phyloP scores from a whole-genome alignment of 257 asterid genomes.

The Jacaranda copaia region DNA sequence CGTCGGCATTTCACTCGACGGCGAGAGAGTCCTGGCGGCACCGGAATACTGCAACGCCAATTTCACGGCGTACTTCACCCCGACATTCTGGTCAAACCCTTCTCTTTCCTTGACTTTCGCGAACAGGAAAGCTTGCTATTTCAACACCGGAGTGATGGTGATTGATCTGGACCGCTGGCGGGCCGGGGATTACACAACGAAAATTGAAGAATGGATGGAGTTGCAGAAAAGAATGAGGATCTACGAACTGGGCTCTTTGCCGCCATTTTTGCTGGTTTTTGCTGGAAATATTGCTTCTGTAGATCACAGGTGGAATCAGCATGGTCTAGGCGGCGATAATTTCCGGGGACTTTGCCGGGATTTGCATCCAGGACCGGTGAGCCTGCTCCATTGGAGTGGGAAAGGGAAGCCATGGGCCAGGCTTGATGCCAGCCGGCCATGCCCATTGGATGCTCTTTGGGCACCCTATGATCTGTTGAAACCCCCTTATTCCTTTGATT shows the following conservation, averaged over 20 bases:
- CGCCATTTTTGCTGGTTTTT: slow-evolving; percentile 88
- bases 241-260: slow-evolving; percentile 83
- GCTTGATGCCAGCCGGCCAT: slow-evolving; percentile 82
- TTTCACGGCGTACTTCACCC: slow-evolving; percentile 86
- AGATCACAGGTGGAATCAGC: slow-evolving; percentile 92
- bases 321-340: slow-evolving; percentile 93
- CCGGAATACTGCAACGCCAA: slow-evolving; percentile 96
- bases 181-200: slow-evolving; percentile 69
- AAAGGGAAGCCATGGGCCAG: slow-evolving; percentile 98
- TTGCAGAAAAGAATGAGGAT: slow-evolving; percentile 87
- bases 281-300: slow-evolving; percentile 87
- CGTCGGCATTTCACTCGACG: slow-evolving; percentile 60
- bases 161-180: slow-evolving; percentile 87
- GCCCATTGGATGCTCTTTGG: slow-evolving; percentile 95
- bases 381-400: slow-evolving; percentile 96
- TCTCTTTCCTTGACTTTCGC: slow-evolving; percentile 79
- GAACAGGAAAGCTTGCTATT: slow-evolving; percentile 74
- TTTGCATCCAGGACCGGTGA: slow-evolving; percentile 92
- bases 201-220: slow-evolving; percentile 97
- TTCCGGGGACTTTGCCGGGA: slow-evolving; percentile 90
- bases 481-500: slow-evolving; percentile 78
- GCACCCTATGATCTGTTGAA: slow-evolving; percentile 92
- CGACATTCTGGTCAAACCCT: slow-evolving; percentile 92
- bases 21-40: slow-evolving; percentile 73
- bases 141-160: slow-evolving; percentile 97